A percentile compares a stretch with the other conserved stretches of the same genome.
These are phyloP conservation scores for Micractinium conductrix DNA, from an alignment of 139 green algal species.

Conservation along the genomic window DNA sequence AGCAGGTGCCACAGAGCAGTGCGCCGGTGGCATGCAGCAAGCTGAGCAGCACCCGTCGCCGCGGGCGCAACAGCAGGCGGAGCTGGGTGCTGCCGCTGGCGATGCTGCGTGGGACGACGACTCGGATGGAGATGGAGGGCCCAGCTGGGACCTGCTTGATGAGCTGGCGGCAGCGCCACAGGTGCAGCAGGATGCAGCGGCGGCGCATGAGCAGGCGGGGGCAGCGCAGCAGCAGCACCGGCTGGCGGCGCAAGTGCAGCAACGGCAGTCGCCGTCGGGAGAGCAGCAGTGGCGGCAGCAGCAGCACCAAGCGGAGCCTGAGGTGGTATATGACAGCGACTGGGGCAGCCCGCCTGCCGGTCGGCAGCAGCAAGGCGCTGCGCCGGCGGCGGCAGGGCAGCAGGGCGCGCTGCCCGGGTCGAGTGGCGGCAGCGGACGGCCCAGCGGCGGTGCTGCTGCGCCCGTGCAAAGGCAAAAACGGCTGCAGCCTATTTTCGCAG, in stretches of 20 bases:
- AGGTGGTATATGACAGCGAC: not conserved
- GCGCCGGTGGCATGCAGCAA: too few relatives aligned
- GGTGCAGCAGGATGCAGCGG: not conserved
- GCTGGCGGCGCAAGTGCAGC: not conserved
- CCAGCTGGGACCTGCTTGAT: conserved; percentile 4
- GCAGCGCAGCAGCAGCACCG: not conserved
- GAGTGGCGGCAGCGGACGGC: not conserved
- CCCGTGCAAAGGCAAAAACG: not conserved
- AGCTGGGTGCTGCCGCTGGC: not conserved
- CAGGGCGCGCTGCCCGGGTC: too few relatives aligned
- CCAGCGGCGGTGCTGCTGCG: not conserved
- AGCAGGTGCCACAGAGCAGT: too few relatives aligned
- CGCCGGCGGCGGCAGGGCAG: not conserved
- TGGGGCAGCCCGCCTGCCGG: not conserved
- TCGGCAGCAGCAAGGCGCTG: not conserved
- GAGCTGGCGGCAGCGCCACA: not conserved
- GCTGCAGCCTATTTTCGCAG: not conserved
- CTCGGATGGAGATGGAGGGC: not conserved
- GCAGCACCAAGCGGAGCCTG: too few relatives aligned
- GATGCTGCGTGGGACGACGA: not conserved
- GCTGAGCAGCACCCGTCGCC: too few relatives aligned
- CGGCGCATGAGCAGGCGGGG: not conserved
- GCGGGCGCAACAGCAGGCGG: not conserved
- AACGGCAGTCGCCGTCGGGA: not conserved
- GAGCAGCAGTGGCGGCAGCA: not conserved